Evolutionary conservation across 176 grass and related monocot genomes (phyloP), one percentile per base, ranked within the genome.

Genomic region (Dendrocalamus sinicus): DNA sequence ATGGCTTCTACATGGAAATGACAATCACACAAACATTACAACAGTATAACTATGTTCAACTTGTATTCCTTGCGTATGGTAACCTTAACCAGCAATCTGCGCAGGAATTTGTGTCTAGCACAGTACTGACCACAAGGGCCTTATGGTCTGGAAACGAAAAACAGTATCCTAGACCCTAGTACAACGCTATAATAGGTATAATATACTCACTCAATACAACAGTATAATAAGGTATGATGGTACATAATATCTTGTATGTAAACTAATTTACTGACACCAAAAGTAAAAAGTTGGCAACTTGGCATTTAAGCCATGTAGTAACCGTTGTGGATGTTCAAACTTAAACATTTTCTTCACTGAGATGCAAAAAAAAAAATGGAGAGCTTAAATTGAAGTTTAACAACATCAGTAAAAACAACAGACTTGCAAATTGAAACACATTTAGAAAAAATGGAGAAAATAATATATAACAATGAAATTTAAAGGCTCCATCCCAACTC

Each of bases 1-100:
- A 40, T 13, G 41, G 4, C 72, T 83, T 88, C 12, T 2, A 59
- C 50, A 88, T 75, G 35, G 46, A n/a, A 84, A 70, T 4, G 70
- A 86, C n/a, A 80, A n/a, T 30, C 39, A 44, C 39, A 63, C 16
- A 83, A 55, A 74, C 43, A 52, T 48, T 77, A 47, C 23, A 44
- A 58, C 26, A 72, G 13, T 14, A 22, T 20, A 73, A 41, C 45
- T 22, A 7, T 47, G 60, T 46, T 46, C 17, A 65, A 86, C 58
- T 61, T 67, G 13, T 59, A 39, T 51, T 47, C 45, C 28, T 53
- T 50, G 30, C 26, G 22, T 30, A 55, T 43, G 20, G 20, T 30
- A 75, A 45, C 50, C 30, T 16, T 75, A 65, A 84, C 59, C 59
- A 52, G 8, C 35, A 55, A 45, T 66, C 52, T 76, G 52, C 53